A percentile compares a stretch with the other conserved stretches of the same genome.
phyloP scores from a whole-genome alignment of 768 basidiomycete genomes.

The Leucosporidium scottii region DNA sequence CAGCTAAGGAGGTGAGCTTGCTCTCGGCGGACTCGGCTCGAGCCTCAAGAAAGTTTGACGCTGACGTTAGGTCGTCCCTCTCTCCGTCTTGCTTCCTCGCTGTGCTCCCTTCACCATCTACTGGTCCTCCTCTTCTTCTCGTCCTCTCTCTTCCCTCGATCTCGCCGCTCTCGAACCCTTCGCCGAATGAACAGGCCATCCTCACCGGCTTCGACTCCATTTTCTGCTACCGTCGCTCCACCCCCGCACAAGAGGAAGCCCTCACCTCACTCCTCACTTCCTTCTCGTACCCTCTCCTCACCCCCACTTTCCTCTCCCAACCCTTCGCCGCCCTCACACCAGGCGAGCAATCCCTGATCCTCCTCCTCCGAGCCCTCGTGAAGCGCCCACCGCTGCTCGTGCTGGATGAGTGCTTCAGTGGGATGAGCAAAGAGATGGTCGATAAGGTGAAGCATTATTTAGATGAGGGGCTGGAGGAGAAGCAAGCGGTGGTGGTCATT shows the following conservation, averaged over 20 bases:
- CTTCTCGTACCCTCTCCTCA: constrained; percentile 45
- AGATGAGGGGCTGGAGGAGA: constrained; percentile 46
- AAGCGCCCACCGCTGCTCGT: constrained; percentile 65
- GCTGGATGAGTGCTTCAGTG: constrained; percentile 87
- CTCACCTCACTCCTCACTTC: constrained; percentile 57
- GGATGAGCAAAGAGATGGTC: constrained; percentile 79
- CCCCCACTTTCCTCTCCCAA: constrained; percentile 46
- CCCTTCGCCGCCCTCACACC: constrained; percentile 61
- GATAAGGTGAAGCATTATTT: constrained; percentile 58
- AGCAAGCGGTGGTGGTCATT: constrained; percentile 74
- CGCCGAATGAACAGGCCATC: constrained; percentile 61
- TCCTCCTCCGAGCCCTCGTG: constrained; percentile 81
- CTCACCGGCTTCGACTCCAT: constrained; percentile 84
- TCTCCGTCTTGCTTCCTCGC: not conserved
- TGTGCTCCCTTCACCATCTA: too few relatives aligned
- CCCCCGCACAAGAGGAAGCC: constrained; percentile 46
- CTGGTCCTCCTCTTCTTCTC: not conserved
- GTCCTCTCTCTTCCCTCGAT: constrained; percentile 30
- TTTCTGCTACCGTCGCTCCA: constrained; percentile 54
- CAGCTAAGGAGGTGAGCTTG: constrained; percentile 48
- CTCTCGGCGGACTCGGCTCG: too few relatives aligned
- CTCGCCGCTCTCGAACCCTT: constrained; percentile 56
- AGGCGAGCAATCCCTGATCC: constrained; percentile 69
- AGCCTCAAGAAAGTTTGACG: too few relatives aligned
- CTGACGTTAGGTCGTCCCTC: not conserved